Percentiles rank a stretch among this genome's conserved stretches.
These are phyloP conservation scores for Aspergillus affinis DNA, from an alignment of 495 filamentous ascomycete species.

Conservation along the genomic window DNA sequence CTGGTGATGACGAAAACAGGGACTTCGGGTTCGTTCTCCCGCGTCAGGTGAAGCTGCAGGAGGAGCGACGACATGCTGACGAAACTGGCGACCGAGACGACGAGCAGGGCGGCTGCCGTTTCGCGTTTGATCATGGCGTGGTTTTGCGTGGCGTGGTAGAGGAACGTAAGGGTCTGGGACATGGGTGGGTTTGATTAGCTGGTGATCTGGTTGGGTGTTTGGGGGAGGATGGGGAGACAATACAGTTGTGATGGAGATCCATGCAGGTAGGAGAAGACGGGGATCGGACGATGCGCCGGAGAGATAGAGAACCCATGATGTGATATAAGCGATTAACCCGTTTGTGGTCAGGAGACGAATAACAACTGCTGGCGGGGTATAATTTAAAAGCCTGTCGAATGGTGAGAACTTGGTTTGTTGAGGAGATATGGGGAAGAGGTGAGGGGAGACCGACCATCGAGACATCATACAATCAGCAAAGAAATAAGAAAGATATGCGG, in stretches of 20 bases:
- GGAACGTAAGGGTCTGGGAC: slow-evolving; percentile 65
- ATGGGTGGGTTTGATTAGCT: neutral
- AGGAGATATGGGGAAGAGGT: neutral
- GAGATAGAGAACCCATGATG: slow-evolving; percentile 75
- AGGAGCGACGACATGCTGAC: slow-evolving; percentile 71
- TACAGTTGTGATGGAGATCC: slow-evolving; percentile 82
- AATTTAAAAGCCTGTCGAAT: slow-evolving; percentile 70
- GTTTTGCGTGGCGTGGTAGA: slow-evolving; percentile 80
- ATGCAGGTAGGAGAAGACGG: slow-evolving; percentile 76
- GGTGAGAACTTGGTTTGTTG: slow-evolving; percentile 3
- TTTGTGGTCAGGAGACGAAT: slow-evolving; percentile 80
- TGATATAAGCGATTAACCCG: slow-evolving; percentile 76
- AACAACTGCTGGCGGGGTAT: slow-evolving; percentile 80
- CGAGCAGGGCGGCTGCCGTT: slow-evolving; percentile 71
- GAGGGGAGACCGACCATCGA: slow-evolving; percentile 61
- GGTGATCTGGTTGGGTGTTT: slow-evolving; percentile 1
- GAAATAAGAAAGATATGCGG: slow-evolving; percentile 83
- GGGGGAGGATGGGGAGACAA: neutral
- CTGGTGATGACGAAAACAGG: slow-evolving; percentile 58
- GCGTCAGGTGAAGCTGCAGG: slow-evolving; percentile 65
- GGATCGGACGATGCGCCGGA: slow-evolving; percentile 74
- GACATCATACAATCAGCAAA: slow-evolving; percentile 93
- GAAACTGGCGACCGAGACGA: slow-evolving; percentile 74
- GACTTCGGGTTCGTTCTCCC: slow-evolving; percentile 62
- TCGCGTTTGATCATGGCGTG: slow-evolving; percentile 80